Evolutionary conservation across 345 rosid genomes (phyloP).

Genomic region (Salix udensis): DNA sequence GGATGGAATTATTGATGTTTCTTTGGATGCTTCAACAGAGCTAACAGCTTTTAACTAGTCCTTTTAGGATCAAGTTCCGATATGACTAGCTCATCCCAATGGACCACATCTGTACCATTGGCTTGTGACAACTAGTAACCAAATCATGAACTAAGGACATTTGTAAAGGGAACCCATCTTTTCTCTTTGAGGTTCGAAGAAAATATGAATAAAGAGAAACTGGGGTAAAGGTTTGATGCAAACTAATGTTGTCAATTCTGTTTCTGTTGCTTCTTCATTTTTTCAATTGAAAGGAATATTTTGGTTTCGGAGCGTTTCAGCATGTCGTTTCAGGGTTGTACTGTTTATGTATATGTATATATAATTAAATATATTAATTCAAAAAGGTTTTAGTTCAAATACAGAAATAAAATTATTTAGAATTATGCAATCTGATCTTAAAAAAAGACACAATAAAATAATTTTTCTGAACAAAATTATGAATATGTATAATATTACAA

Average conservation of each 20-base stretch:
- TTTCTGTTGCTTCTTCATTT: too few relatives aligned
- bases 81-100: background rate
- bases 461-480: too few relatives aligned
- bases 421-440: too few relatives aligned
- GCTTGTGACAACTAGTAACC: background rate
- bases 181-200: conserved; percentile 27
- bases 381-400: too few relatives aligned
- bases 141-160: conserved; percentile 2
- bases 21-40: background rate
- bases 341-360: too few relatives aligned
- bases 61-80: background rate
- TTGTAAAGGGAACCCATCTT: conserved; percentile 9
- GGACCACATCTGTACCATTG: background rate
- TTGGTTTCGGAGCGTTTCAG: too few relatives aligned
- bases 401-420: too few relatives aligned
- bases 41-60: background rate
- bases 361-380: too few relatives aligned
- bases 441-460: too few relatives aligned
- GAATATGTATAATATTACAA: too few relatives aligned
- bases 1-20: background rate
- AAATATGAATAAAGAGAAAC: conserved; percentile 9
- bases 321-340: too few relatives aligned
- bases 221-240: conserved; percentile 24
- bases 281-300: too few relatives aligned
- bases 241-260: background rate